These are phyloP conservation scores for apple (Malus domestica) DNA, from an alignment of 306 rosid species.

Conservation along the genomic window DNA sequence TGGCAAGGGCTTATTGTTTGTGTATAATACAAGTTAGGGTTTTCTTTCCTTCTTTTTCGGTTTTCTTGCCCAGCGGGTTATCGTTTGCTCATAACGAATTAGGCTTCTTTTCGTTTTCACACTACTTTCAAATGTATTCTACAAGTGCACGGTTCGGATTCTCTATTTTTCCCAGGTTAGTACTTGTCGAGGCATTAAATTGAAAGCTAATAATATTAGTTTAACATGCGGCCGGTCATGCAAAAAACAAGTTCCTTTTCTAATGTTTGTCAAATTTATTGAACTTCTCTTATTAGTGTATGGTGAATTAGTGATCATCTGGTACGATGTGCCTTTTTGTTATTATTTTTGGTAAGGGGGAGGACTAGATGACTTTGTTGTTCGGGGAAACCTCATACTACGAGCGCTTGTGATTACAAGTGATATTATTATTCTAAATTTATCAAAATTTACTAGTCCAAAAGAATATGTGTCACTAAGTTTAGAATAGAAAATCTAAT, in stretches of 20 bases:
- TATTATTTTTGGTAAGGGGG: too few relatives aligned
- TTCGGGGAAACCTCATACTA: too few relatives aligned
- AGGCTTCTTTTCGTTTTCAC: not conserved
- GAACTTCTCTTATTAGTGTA: too few relatives aligned
- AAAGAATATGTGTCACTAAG: too few relatives aligned
- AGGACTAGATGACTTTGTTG: too few relatives aligned
- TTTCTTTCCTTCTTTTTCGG: not conserved
- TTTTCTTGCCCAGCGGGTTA: not conserved
- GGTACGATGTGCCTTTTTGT: too few relatives aligned
- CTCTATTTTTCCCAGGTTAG: not conserved
- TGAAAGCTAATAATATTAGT: not conserved
- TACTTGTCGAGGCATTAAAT: not conserved
- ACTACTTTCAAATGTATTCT: constrained; percentile 1
- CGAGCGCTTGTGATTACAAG: too few relatives aligned
- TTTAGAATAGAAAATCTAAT: too few relatives aligned
- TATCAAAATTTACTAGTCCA: too few relatives aligned
- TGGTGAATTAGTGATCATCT: too few relatives aligned
- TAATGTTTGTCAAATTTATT: too few relatives aligned
- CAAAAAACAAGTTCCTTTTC: not conserved
- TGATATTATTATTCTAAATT: too few relatives aligned
- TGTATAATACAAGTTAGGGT: constrained; percentile 14
- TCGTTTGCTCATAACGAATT: constrained; percentile 13
- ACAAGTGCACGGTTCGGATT: not conserved
- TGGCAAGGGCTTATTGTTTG: constrained; percentile 24
- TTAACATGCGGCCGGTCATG: not conserved